These are phyloP conservation scores for Gracilaria gracilis DNA, from an alignment of 23 red algal species.

Conservation along the genomic window DNA sequence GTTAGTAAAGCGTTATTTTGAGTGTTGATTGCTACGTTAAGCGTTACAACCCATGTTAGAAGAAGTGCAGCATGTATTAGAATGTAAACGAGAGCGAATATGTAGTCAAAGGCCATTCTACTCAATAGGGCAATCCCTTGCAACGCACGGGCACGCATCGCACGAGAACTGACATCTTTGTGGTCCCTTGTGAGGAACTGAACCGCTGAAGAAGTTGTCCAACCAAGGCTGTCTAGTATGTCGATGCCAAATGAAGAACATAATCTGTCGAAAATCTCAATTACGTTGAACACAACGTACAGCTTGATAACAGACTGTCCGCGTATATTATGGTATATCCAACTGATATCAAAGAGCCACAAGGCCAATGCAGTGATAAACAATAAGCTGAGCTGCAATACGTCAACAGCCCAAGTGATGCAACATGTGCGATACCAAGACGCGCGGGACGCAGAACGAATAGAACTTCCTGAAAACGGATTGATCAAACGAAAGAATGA, in stretches of 20 bases:
- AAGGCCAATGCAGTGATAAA: constrained; percentile 45
- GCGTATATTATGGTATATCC: constrained; percentile 93
- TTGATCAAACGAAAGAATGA: constrained; percentile 29
- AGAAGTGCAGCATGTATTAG: constrained; percentile 78
- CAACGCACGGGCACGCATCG: constrained; percentile 31
- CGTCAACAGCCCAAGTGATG: constrained; percentile 37
- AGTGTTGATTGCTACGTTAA: constrained; percentile 95
- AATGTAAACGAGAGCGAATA: constrained; percentile 79
- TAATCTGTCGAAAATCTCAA: constrained; percentile 92
- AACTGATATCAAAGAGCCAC: constrained; percentile 65
- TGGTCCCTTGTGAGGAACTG: constrained; percentile 31
- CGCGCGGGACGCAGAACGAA: background rate
- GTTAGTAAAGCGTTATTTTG: constrained; percentile 88
- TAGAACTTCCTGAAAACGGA: background rate
- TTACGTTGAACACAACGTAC: constrained; percentile 95
- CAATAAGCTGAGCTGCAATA: constrained; percentile 50
- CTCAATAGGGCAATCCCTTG: constrained; percentile 69
- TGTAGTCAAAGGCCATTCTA: constrained; percentile 74
- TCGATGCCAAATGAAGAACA: constrained; percentile 87
- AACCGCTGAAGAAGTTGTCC: constrained; percentile 71
- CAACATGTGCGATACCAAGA: constrained; percentile 34
- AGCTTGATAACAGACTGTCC: constrained; percentile 91
- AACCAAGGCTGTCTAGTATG: constrained; percentile 84
- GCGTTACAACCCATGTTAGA: constrained; percentile 84
- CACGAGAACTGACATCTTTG: constrained; percentile 23